Base-by-base conservation (phyloP, 2,329 filamentous ascomycete species). In the Aurifilum marmelostoma region DNA sequence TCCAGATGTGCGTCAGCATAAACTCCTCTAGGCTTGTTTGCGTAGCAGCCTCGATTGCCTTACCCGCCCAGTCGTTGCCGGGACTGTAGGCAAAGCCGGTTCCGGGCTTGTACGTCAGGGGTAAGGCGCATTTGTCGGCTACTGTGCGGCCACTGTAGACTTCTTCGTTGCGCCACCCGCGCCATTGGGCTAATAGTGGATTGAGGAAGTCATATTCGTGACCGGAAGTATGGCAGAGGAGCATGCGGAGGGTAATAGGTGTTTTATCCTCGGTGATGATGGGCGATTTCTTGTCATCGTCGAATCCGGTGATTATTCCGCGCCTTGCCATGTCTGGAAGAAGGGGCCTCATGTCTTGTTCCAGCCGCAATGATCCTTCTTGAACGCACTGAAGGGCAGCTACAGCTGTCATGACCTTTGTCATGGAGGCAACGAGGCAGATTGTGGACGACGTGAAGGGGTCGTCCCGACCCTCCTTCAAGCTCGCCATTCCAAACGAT, bases 201-300 rank as follows among this genome's bases (percentile, higher is more conserved):
- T 76, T 63, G 27, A 80, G 62, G 64, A 80, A 80, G 58, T 78
- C 75, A 73, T 86, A 86, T 5, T 72, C 74, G 0, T 77, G 71
- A 3, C 84, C 85, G 0, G 81, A 79, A 34, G 80, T 81, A 72
- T 86, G 84, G 2, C 80, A 82, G 2, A 87, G 77, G 3, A 87
- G 76, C 63, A 82, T 80, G 21, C 79, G 76, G 6, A 85, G 74
- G 6, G 82, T 85, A 63, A 87, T 80, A 12, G 77, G 76, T 0
- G 74, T 74, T 6, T 59, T 65, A 8, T 77, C 75, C 18, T 74
- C 69, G 6, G 73, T 74, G 6, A 77, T 72, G 11, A 77, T 67
- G 5, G 79, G 75, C 7, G 75, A 74, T 50, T 79, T 78, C 41
- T 78, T 78, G 73, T 76, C 41, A 11, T 67, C 65, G 39, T 70